Percentiles rank a stretch among this genome's conserved stretches.
phyloP scores from a whole-genome alignment of 2,329 filamentous ascomycete genomes.

The Tolypocladium sp. region DNA sequence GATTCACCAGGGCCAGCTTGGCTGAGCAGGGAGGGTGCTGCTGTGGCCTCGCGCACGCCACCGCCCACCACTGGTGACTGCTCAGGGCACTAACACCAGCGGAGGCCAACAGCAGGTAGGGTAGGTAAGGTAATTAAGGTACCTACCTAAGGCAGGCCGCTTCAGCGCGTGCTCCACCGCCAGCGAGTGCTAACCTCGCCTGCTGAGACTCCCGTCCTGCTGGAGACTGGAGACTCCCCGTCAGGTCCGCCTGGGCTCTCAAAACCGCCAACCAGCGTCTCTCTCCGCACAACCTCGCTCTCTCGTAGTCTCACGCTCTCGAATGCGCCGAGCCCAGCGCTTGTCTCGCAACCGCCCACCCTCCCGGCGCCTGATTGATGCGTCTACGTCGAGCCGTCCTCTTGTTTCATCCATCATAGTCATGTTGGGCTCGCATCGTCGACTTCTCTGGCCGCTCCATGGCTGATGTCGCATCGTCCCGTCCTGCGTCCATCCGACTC shows the following conservation, averaged over 20 bases:
- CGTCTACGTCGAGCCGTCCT: not conserved
- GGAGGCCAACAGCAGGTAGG: too few species aligned
- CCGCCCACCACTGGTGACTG: not conserved
- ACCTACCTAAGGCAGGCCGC: too few species aligned
- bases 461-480: slow-evolving; percentile 1
- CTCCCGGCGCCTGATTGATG: not conserved
- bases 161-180: not conserved
- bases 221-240: not conserved
- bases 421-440: slow-evolving; percentile 1
- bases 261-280: not conserved
- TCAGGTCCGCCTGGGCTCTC: not conserved
- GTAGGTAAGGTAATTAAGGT: too few species aligned
- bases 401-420: not conserved
- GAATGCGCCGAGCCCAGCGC: not conserved
- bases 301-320: not conserved
- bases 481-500: not conserved
- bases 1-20: not conserved
- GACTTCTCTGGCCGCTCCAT: slow-evolving; percentile 1
- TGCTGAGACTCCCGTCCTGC: not conserved
- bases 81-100: not conserved
- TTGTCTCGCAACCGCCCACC: not conserved
- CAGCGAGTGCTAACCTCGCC: not conserved
- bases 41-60: not conserved
- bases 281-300: not conserved
- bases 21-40: not conserved